Evolutionary conservation across 1,139 yeast genomes (phyloP).

Genomic region (Geotrichum carabidarum): DNA sequence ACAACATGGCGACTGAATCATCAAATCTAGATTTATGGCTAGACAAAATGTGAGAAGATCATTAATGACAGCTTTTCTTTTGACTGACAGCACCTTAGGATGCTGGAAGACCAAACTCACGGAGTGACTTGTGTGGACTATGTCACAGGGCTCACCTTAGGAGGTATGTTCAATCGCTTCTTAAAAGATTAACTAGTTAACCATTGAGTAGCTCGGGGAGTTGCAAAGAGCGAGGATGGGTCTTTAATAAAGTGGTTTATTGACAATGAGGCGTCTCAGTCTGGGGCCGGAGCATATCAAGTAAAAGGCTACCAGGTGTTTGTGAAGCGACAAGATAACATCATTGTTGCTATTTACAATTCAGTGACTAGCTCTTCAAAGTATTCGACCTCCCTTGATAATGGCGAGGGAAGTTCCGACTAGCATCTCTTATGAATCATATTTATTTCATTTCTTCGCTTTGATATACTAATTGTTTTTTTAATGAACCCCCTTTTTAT

Average conservation of each 20-base stretch:
- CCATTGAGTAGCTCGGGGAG: slow-evolving; percentile 24
- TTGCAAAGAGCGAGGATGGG: slow-evolving; percentile 30
- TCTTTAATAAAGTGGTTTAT: slow-evolving; percentile 25
- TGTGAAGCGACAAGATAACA: slow-evolving; percentile 6
- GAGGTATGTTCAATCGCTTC: slow-evolving; percentile 19
- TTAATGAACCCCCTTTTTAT: background rate
- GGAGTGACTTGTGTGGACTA: slow-evolving; percentile 30
- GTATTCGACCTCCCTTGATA: background rate
- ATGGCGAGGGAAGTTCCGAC: background rate
- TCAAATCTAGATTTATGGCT: slow-evolving; percentile 27
- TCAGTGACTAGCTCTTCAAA: background rate
- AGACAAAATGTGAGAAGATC: slow-evolving; percentile 25
- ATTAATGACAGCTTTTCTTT: background rate
- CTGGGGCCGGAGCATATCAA: slow-evolving; percentile 9
- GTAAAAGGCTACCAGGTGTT: slow-evolving; percentile 7
- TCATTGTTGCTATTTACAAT: slow-evolving; percentile 17
- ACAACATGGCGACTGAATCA: background rate
- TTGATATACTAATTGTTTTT: background rate
- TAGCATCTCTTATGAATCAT: background rate
- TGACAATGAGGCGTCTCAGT: slow-evolving; percentile 12
- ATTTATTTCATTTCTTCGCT: background rate
- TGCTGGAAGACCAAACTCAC: slow-evolving; percentile 24
- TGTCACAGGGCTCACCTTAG: slow-evolving; percentile 30
- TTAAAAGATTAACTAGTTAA: background rate
- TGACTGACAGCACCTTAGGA: slow-evolving; percentile 6